Evolutionary conservation across 2,329 filamentous ascomycete species (phyloP).

Genomic region (Aspergillus sp.): DNA sequence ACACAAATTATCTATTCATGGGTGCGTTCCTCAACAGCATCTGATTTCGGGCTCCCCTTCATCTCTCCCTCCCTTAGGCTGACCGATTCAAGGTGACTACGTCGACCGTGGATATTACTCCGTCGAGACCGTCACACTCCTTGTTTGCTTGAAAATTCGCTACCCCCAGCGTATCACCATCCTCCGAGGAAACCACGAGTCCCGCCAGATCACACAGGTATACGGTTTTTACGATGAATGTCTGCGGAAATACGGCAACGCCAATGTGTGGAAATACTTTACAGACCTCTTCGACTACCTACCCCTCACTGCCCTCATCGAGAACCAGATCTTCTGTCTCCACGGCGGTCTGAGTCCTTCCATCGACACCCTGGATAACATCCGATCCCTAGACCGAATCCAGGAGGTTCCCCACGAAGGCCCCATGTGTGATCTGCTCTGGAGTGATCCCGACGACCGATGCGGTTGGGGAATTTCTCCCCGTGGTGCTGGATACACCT

Average conservation of each 20-base stretch:
- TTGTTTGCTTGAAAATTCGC: constrained; percentile 95
- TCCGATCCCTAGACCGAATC: constrained; percentile 89
- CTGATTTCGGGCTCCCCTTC: background rate
- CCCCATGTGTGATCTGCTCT: constrained; percentile 95
- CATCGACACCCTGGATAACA: constrained; percentile 94
- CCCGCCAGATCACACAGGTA: constrained; percentile 96
- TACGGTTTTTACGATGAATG: constrained; percentile 99
- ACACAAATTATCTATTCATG: constrained; percentile 99
- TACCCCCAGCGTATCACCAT: constrained; percentile 98
- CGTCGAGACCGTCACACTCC: constrained; percentile 93
- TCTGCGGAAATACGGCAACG: constrained; percentile 96
- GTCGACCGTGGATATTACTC: constrained; percentile 99
- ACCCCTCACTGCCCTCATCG: constrained; percentile 92
- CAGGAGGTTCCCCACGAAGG: constrained; percentile 98
- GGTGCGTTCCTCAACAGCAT: constrained; percentile 55
- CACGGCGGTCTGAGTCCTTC: constrained; percentile 96
- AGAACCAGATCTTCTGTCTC: constrained; percentile 98
- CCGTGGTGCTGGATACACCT: constrained; percentile 90
- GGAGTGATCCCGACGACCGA: constrained; percentile 96
- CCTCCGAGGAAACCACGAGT: constrained; percentile 98
- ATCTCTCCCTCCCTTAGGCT: background rate
- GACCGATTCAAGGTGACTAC: constrained; percentile 71
- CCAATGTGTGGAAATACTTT: constrained; percentile 99
- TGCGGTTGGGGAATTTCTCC: constrained; percentile 96
- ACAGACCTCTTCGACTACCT: constrained; percentile 99